Evolutionary conservation across 2,329 filamentous ascomycete genomes (phyloP).

Genomic region (Phaeosphaeriaceae sp.): DNA sequence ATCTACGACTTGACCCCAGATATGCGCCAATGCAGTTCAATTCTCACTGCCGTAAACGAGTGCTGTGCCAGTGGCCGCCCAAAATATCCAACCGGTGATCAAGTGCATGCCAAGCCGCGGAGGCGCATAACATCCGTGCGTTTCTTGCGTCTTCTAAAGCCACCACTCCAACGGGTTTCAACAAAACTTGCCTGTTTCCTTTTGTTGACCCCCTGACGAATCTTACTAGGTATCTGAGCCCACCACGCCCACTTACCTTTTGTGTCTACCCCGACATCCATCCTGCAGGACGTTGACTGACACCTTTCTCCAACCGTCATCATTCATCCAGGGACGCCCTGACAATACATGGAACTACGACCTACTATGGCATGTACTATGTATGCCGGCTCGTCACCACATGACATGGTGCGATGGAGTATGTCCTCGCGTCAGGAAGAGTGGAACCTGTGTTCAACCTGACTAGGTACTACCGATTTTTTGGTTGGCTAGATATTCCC

Average conservation of each 20-base stretch:
- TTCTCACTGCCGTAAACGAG: constrained; percentile 4
- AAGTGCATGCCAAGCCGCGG: constrained; percentile 1
- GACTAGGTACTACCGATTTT: no score
- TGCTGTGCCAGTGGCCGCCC: constrained; percentile 1
- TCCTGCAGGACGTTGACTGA: constrained; percentile 1
- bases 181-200: neutral
- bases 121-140: neutral
- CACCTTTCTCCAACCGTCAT: no score
- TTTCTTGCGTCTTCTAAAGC: constrained; percentile 2
- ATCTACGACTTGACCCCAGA: constrained; percentile 8
- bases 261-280: neutral
- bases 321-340: no score
- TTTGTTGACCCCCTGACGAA: constrained; percentile 2
- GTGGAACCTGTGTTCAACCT: no score
- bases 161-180: constrained; percentile 1
- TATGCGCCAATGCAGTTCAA: constrained; percentile 18
- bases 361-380: no score
- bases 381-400: no score
- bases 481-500: no score
- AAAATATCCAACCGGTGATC: neutral
- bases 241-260: no score
- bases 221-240: neutral
- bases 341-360: no score
- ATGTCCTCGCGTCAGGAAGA: no score
- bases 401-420: no score